Percentiles rank a stretch among this genome's conserved stretches.
These are phyloP conservation scores for Daldinia bambusicola DNA, from an alignment of 495 filamentous ascomycete genomes.

Conservation along the genomic window DNA sequence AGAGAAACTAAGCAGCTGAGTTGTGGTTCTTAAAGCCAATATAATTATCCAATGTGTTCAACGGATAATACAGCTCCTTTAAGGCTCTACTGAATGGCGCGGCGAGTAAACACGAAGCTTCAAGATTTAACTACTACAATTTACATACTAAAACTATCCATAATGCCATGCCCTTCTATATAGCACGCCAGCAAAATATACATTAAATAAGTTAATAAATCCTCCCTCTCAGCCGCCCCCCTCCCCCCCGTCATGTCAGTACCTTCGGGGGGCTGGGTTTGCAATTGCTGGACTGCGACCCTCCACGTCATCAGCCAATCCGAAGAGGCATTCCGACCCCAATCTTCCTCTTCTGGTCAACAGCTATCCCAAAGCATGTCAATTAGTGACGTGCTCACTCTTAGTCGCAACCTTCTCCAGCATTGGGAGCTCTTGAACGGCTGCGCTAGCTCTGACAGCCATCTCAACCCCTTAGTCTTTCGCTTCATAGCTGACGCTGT, in stretches of 20 bases:
- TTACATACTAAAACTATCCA: not conserved
- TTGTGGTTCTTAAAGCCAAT: not conserved
- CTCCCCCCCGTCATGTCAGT: constrained; percentile 4
- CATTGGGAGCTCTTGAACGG: constrained; percentile 28
- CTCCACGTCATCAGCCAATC: constrained; percentile 8
- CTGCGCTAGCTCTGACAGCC: constrained; percentile 11
- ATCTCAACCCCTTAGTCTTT: constrained; percentile 2
- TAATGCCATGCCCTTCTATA: not conserved
- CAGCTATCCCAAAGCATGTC: not conserved
- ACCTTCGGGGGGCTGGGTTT: constrained; percentile 2
- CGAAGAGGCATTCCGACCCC: constrained; percentile 7
- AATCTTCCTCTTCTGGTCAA: not conserved
- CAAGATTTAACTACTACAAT: not conserved
- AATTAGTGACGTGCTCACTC: constrained; percentile 11
- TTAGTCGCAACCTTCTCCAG: constrained; percentile 22
- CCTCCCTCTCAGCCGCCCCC: too few species aligned
- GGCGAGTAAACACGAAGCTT: not conserved
- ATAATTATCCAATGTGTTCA: not conserved
- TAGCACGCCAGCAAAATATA: not conserved
- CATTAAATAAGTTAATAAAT: not conserved
- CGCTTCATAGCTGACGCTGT: not conserved
- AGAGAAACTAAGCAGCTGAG: not conserved
- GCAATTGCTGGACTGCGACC: constrained; percentile 18
- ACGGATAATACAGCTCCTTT: not conserved
- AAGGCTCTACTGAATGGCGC: too few species aligned